Conservation (phyloP, 768 basidiomycete genomes). For the Harrya chromipes region DNA sequence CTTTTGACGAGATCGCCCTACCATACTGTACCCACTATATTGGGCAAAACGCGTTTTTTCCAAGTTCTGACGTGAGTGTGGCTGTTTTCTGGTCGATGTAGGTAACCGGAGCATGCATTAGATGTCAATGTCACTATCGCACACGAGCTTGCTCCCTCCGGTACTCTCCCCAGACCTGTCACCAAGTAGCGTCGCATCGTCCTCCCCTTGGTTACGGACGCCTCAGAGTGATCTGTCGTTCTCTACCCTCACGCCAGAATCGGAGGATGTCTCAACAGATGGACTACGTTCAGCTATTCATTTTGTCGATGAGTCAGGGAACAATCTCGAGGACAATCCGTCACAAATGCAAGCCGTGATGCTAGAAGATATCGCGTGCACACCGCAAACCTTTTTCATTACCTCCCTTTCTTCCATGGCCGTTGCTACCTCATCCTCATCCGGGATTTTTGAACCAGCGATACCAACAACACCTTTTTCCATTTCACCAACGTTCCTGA, state of each 20-base stretch:
- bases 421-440: neutral
- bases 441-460: neutral
- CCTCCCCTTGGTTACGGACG: constrained; percentile 19
- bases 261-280: neutral
- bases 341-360: constrained; percentile 6
- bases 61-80: constrained; percentile 9
- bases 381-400: neutral
- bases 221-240: constrained; percentile 8
- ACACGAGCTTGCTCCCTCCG: constrained; percentile 5
- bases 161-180: constrained; percentile 26
- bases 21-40: neutral
- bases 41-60: neutral
- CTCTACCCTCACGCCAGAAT: neutral
- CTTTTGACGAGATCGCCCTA: neutral
- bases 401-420: neutral
- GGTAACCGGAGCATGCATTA: constrained; percentile 3
- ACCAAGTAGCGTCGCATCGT: constrained; percentile 22
- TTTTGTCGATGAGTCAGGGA: constrained; percentile 16
- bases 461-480: neutral
- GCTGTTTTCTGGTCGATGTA: neutral
- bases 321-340: constrained; percentile 13
- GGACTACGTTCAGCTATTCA: neutral
- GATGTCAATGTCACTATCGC: neutral
- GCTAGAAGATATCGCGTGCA: constrained; percentile 24
- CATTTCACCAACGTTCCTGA: neutral